Conservation (phyloP, 805 yeast species). For the Lachancea cidri region DNA sequence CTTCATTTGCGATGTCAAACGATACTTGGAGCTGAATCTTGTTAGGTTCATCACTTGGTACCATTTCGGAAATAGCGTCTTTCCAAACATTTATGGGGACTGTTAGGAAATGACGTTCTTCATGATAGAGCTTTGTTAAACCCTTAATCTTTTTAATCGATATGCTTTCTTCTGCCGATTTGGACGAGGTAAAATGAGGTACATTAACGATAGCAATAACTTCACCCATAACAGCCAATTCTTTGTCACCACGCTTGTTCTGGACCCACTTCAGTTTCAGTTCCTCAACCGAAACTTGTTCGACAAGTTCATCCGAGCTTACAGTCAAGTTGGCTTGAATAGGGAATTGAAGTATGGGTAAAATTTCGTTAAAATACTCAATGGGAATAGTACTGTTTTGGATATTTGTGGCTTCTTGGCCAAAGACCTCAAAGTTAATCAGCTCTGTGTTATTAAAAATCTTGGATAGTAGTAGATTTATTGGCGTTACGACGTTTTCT, state of each 20-base stretch:
- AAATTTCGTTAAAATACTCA: constrained; percentile 9
- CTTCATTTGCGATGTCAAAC: constrained; percentile 39
- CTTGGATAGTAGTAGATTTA: constrained; percentile 23
- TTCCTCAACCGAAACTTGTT: constrained; percentile 36
- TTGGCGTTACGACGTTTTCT: constrained; percentile 29
- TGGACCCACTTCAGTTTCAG: constrained; percentile 33
- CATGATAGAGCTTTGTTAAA: constrained; percentile 36
- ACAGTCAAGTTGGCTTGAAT: constrained; percentile 21
- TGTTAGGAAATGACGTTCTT: constrained; percentile 39
- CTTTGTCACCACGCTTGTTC: constrained; percentile 25
- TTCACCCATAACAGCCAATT: constrained; percentile 38
- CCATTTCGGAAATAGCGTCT: constrained; percentile 35
- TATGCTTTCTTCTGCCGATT: constrained; percentile 15
- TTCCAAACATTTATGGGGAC: constrained; percentile 44
- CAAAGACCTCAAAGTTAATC: constrained; percentile 17
- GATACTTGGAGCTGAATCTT: constrained; percentile 32
- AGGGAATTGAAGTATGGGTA: constrained; percentile 19
- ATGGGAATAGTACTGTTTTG: constrained; percentile 14
- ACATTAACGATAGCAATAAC: constrained; percentile 30
- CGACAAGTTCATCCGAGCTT: constrained; percentile 24
- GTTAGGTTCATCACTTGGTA: constrained; percentile 15
- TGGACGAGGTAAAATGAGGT: constrained; percentile 28
- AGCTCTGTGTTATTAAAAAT: constrained; percentile 19
- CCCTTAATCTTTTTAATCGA: constrained; percentile 39
- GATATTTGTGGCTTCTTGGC: constrained; percentile 7